Conservation (phyloP, 2,329 filamentous ascomycete species). For the Fusarium virguliforme region DNA sequence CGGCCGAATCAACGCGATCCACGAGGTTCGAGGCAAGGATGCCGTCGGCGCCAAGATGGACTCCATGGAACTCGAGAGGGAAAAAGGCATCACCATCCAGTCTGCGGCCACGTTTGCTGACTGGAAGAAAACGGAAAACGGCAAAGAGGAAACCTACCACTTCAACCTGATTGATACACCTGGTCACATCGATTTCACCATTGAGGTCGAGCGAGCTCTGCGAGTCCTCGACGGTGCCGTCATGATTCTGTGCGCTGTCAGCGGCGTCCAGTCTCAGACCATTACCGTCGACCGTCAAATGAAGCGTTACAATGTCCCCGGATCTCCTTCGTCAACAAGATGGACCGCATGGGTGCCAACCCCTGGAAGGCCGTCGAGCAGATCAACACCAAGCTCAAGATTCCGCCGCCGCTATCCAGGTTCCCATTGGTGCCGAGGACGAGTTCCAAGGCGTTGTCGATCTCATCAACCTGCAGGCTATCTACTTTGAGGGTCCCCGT, state of each 20-base stretch:
- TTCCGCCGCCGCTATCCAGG: conserved; percentile 92
- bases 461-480: conserved; percentile 89
- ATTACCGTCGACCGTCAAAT: conserved; percentile 99
- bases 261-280: conserved; percentile 96
- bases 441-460: conserved; percentile 94
- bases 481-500: conserved; percentile 90
- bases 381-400: conserved; percentile 96
- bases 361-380: conserved; percentile 98
- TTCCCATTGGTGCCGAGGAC: conserved; percentile 94
- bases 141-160: conserved; percentile 92
- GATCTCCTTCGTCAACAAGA: conserved; percentile 98
- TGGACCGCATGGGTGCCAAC: conserved; percentile 99
- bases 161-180: conserved; percentile 99
- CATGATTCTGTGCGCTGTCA: conserved; percentile 98
- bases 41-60: conserved; percentile 99
- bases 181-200: conserved; percentile 99
- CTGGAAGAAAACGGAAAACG: conserved; percentile 90
- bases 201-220: conserved; percentile 96
- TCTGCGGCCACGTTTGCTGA: conserved; percentile 98
- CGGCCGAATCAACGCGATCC: conserved; percentile 95
- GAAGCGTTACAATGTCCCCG: conserved; percentile 96
- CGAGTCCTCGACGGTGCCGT: conserved; percentile 96
- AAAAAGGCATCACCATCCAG: conserved; percentile 99
- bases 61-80: conserved; percentile 98
- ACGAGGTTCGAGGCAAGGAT: conserved; percentile 96